Evolutionary conservation across 2,329 filamentous ascomycete species (phyloP), one percentile per base, ranked within the genome.

Genomic region (Aspergillus uvarum): DNA sequence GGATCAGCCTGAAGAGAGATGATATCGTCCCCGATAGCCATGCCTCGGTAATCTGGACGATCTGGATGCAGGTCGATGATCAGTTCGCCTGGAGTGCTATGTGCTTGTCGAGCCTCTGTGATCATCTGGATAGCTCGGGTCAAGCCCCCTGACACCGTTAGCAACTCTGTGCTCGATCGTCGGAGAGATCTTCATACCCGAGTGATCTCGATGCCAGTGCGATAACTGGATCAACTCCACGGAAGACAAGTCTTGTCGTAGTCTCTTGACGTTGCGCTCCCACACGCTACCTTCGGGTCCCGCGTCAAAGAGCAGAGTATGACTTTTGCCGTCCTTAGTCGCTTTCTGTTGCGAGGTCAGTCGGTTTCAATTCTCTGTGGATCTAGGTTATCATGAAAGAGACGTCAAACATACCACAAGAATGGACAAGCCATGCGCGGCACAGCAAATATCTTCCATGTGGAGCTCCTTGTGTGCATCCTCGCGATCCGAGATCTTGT

Each of bases 201-300:
- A 83, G 63, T 85, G 81, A 62, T 85, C 81, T 44, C 82, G 77
- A 70, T 85, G 81, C 83, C 83, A 84, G 64, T 83, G 80, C 5
- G 80, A 82, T 24, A 85, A 70, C 51, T 82, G 76, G 21, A 84
- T 77, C 14, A 78, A 59, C 62, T 84, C 82, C 24, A 85, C 72
- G 0, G 68, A 64, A 1, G 75, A 69, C 4, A 83, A 68, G 64
- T 82, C 74, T 1, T 78, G 71, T 26, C 73, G 68, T 19, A 83
- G 67, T 2, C 82, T 74, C 4, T 70, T 76, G 4, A 74, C 77
- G 62, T 85, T 85, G n/a, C 75, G 71, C 63, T 81, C 77, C 79
- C 81, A 85, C 3, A 77, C 72, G 7, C 78, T 76, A 48, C 80
- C 82, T 66, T 84, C 82, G 0, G 83, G 83, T 0, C 82, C 83